These are phyloP conservation scores for Boletus reticuloceps DNA, from an alignment of 768 basidiomycete genomes.

Conservation along the genomic window DNA sequence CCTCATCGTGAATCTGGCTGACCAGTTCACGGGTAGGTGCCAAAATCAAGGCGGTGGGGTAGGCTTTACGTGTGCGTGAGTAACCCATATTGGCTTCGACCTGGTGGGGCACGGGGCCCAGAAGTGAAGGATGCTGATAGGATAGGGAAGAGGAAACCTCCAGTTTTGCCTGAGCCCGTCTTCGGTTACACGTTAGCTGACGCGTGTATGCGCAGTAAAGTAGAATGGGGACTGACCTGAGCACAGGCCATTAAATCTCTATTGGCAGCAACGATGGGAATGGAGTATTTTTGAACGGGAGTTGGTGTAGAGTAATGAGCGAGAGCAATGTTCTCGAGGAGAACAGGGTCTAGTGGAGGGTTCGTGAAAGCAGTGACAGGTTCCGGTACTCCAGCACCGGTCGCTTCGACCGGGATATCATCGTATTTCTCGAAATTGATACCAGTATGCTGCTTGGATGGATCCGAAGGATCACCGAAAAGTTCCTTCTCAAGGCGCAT, in stretches of 20 bases:
- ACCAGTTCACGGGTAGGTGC: conserved; percentile 99
- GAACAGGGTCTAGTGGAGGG: conserved; percentile 88
- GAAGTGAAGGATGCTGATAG: conserved; percentile 85
- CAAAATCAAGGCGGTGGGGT: conserved; percentile 94
- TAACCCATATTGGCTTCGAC: conserved; percentile 50
- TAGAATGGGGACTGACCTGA: conserved; percentile 50
- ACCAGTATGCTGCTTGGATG: conserved; percentile 88
- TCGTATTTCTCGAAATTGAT: conserved; percentile 99
- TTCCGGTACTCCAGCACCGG: conserved; percentile 95
- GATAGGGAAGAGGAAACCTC: conserved; percentile 98
- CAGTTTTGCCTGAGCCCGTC: conserved; percentile 99
- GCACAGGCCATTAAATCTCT: conserved; percentile 95
- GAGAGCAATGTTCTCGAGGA: conserved; percentile 91
- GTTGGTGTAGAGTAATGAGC: conserved; percentile 95
- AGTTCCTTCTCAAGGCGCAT: conserved; percentile 92
- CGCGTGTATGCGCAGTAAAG: conserved; percentile 8
- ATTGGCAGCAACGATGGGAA: conserved; percentile 91
- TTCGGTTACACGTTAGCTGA: conserved; percentile 36
- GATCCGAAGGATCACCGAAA: conserved; percentile 85
- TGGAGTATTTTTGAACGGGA: conserved; percentile 99
- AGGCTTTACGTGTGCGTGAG: conserved; percentile 80
- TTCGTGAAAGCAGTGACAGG: conserved; percentile 84
- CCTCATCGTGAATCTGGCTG: conserved; percentile 98
- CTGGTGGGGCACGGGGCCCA: conserved; percentile 77
- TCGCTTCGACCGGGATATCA: conserved; percentile 99